These are phyloP conservation scores for Astrothelium subdiscretum DNA, from an alignment of 495 filamentous ascomycete genomes.

Conservation along the genomic window DNA sequence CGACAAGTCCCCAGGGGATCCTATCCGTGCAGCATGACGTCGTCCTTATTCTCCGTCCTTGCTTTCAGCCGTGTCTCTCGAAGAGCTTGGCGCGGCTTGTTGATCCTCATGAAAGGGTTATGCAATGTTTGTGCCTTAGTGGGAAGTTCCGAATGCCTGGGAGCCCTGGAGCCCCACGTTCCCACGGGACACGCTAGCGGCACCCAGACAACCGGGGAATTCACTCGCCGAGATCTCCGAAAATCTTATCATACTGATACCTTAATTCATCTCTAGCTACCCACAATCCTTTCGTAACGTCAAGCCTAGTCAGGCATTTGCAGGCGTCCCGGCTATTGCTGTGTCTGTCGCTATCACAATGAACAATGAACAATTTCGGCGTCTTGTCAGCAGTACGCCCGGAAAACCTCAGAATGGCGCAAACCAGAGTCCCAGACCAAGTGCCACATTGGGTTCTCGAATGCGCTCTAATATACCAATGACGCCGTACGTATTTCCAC, in stretches of 20 bases:
- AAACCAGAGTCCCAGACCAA: constrained; percentile 24
- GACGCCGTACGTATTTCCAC: constrained; percentile 27
- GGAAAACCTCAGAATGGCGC: constrained; percentile 18
- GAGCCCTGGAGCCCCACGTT: not conserved
- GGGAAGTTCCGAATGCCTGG: too few relatives aligned
- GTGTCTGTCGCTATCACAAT: constrained; percentile 36
- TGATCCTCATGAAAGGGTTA: not conserved
- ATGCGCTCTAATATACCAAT: constrained; percentile 29
- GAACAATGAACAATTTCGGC: constrained; percentile 96
- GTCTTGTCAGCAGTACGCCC: constrained; percentile 53
- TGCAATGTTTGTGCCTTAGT: not conserved
- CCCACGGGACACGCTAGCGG: not conserved
- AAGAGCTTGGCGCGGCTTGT: not conserved
- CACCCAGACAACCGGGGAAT: not conserved
- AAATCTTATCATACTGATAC: not conserved
- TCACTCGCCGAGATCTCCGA: not conserved
- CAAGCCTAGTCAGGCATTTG: too few relatives aligned
- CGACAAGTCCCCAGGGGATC: not conserved
- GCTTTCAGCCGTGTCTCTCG: not conserved
- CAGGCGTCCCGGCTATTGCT: not conserved
- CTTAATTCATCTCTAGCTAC: not conserved
- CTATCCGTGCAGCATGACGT: not conserved
- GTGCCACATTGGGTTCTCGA: constrained; percentile 41
- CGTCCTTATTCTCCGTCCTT: not conserved
- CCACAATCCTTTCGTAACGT: too few relatives aligned